Evolutionary conservation across 1,139 yeast species (phyloP).

Genomic region (Debaryomyces sp.): DNA sequence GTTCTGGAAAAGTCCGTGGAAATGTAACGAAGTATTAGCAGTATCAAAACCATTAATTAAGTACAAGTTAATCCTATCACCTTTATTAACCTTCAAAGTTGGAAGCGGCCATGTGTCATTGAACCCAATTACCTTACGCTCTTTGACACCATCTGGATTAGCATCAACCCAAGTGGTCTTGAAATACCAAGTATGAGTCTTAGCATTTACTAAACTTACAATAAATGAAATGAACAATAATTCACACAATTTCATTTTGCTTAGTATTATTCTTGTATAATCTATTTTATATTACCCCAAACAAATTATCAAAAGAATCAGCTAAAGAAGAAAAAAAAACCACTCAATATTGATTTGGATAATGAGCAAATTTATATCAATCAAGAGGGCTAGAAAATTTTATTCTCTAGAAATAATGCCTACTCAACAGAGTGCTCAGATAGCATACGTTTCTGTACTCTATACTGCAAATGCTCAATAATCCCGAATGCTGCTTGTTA

Average conservation of each 20-base stretch:
- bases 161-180: constrained; percentile 58
- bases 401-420: neutral
- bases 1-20: constrained; percentile 74
- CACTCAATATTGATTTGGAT: constrained; percentile 7
- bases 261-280: constrained; percentile 5
- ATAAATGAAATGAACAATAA: constrained; percentile 14
- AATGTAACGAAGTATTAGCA: constrained; percentile 65
- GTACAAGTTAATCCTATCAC: constrained; percentile 62
- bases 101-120: constrained; percentile 79
- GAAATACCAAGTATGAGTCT: constrained; percentile 55
- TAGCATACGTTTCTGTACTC: neutral
- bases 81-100: constrained; percentile 59
- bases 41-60: constrained; percentile 60
- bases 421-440: neutral
- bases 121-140: constrained; percentile 61
- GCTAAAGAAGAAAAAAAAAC: constrained; percentile 15
- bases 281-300: constrained; percentile 11
- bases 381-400: neutral
- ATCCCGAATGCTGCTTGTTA: neutral
- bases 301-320: constrained; percentile 11
- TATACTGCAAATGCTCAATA: neutral
- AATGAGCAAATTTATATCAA: constrained; percentile 8
- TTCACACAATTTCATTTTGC: constrained; percentile 14
- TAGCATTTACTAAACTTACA: constrained; percentile 28
- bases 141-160: constrained; percentile 64